Evolutionary conservation across 73 alveolate genomes (phyloP), one percentile per base, ranked within the genome.

Genomic region (Paramecium octaurelia): DNA sequence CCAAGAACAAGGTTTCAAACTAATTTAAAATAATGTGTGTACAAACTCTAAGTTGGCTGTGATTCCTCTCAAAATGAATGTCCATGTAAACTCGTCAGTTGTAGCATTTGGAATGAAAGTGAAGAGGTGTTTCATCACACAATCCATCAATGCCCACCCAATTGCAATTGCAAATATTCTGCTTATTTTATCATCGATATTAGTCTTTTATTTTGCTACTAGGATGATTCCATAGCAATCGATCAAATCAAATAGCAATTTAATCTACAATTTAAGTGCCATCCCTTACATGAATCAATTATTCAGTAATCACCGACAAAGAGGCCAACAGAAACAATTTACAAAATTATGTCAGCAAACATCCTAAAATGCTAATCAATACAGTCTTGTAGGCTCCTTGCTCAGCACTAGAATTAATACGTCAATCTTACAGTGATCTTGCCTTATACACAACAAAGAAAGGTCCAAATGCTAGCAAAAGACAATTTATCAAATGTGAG

Each of bases 81-180:
- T 83, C 95, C 95, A 92, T 11, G 93, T 92, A 36, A 92, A 92
- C 34, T 92, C 95, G 12, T 93, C 95, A 3, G 85, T 86, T 18
- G 93, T 59, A 6, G 95, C 95, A 86, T 92, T 88, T 14, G 87
- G 48, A n/a, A 86, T 27, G 21, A 92, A 86, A 8, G 92, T 92
- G n/a, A 87, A 50, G 5, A 92, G 68, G 27, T 92, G 92, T 18
- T 84, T 71, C 20, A 83, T 48, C 1, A 87, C 46, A 21, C 54
- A 20, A 31, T 92, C 95, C 68, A 80, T 87, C n/a, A 85, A 42
- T 46, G 54, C 75, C 95, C 95, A 92, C 9, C 95, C 95, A 5
- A 92, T 35, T 11, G 93, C 95, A 7, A 88, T 48, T 50, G 94
- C 95, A 44, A 92, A 54, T 18, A 86, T 18, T 85, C 92, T 92